phyloP scores from a whole-genome alignment of 176 grass and related monocot genomes.

The Oropetium thomaeum region DNA sequence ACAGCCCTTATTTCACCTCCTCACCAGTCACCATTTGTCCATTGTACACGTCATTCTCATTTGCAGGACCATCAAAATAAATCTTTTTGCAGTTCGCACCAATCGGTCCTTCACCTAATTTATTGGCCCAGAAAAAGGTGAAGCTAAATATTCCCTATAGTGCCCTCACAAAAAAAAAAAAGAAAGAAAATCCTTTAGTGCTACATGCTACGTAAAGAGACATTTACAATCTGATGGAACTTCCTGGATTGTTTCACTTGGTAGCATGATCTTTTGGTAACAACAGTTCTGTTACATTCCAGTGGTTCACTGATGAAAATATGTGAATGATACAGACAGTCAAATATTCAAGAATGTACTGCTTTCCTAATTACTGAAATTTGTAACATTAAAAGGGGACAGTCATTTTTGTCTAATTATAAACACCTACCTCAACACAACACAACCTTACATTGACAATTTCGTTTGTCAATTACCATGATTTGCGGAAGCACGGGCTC shows the following conservation, averaged over 20 bases:
- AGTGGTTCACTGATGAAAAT: not conserved
- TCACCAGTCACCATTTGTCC: too few species aligned
- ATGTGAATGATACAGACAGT: not conserved
- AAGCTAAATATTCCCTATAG: not conserved
- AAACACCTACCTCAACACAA: not conserved
- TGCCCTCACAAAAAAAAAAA: too few species aligned
- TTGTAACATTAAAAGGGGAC: not conserved
- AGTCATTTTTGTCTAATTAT: constrained; percentile 7
- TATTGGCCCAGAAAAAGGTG: not conserved
- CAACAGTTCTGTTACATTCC: too few species aligned
- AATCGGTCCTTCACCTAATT: not conserved
- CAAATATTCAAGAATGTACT: not conserved
- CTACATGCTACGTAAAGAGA: not conserved
- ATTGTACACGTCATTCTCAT: not conserved
- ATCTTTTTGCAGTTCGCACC: not conserved
- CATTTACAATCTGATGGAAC: not conserved
- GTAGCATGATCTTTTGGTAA: not conserved
- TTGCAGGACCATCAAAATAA: not conserved
- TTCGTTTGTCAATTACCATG: not conserved
- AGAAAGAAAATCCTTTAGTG: too few species aligned
- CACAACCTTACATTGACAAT: not conserved
- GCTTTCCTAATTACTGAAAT: not conserved
- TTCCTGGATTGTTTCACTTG: not conserved
- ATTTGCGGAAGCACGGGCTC: not conserved
- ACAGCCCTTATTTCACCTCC: not conserved